Base-by-base conservation (phyloP, 2,329 filamentous ascomycete genomes). In the Colletotrichum costaricense region DNA sequence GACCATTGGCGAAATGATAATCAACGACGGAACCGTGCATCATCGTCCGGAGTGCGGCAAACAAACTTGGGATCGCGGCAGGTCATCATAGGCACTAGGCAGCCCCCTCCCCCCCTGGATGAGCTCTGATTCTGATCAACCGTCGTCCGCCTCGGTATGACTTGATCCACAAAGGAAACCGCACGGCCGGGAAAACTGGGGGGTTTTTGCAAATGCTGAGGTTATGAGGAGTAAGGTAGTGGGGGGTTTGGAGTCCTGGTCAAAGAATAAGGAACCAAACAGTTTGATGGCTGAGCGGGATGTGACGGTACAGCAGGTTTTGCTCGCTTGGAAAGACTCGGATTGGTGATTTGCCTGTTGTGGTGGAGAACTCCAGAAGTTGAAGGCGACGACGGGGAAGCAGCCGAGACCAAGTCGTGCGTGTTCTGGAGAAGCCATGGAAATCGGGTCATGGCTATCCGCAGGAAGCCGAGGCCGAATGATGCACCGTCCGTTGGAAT, bases 391-490 rank as follows among this genome's bases (percentile, higher is more conserved):
- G 52, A 33, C 6, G 28, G 57, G 55, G 58, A 28, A 24, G 30
- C n/a, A 24, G 56, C 28, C 30, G 49, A 68, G 66, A 68, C 30
- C 66, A 30, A 49, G 24, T 42, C 19, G 26, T 52, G 49, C 35
- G 42, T 55, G 19, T 16, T 33, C 26, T 59, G 46, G 46, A 60
- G 71, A 70, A 52, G 19, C n/a, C 26, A 22, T 55, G 46, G 46
- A 60, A 67, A 70, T 57, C 71, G 60, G 67, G 49, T 57, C 28
- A 22, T 24, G 38, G 70, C 19, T 55, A 62, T 65, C 70, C 70
- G 67, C 55, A 58, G 14, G 35, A n/a, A 63, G 42, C 24, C 54
- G 28, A 63, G 58, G 42, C 49, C 35, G 22, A 63, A n/a, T 11
- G 14, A 33, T 28, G 46, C 14, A 62, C 16, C 58, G 35, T 54